Percentiles rank a stretch among this genome's conserved stretches.
phyloP scores from a whole-genome alignment of 2,329 filamentous ascomycete species.

The Aspergillus quadrilineatus region DNA sequence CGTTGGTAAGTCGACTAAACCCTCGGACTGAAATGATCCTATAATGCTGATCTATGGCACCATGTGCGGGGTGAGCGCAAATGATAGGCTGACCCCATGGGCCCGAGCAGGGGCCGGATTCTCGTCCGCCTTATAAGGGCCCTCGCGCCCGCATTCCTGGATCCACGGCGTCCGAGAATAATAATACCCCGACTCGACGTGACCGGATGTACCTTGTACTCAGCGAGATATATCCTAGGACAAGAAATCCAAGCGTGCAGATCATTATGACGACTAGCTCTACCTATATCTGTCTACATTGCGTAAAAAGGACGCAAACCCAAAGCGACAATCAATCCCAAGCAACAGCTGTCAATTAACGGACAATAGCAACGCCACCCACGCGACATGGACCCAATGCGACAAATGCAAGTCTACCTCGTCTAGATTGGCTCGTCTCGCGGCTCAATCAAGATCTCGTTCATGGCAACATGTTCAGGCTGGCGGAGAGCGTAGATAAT shows the following conservation, averaged over 20 bases:
- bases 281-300: neutral
- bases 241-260: neutral
- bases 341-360: neutral
- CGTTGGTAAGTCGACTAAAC: neutral
- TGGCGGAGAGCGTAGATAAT: constrained; percentile 74
- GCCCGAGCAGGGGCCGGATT: neutral
- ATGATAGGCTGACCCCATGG: neutral
- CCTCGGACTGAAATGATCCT: neutral
- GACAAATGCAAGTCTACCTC: neutral
- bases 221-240: neutral
- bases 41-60: neutral
- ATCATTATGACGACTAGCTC: neutral
- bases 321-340: neutral
- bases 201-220: neutral
- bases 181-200: neutral
- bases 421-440: constrained; percentile 69
- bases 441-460: constrained; percentile 77
- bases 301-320: neutral
- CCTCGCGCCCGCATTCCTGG: neutral
- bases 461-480: constrained; percentile 73
- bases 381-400: neutral
- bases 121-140: neutral
- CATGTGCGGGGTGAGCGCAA: neutral
- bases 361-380: neutral
- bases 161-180: neutral